Evolutionary conservation across 2,329 filamentous ascomycete genomes (phyloP).

Genomic region (Zymoseptoria brevis): DNA sequence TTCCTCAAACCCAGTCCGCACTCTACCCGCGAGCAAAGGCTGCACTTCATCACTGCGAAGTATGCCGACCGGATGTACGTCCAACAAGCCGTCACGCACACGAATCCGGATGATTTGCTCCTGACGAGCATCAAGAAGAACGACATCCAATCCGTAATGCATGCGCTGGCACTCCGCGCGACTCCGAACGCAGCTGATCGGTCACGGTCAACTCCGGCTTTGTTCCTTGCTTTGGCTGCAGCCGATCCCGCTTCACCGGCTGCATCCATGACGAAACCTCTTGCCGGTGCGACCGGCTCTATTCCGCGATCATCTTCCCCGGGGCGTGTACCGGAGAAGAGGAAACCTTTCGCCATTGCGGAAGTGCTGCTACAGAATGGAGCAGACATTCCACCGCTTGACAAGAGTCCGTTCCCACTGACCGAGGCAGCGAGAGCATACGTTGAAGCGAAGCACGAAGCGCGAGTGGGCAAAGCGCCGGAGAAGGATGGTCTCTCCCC

Average conservation of each 20-base stretch:
- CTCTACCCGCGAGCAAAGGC: constrained; percentile 77
- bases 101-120: constrained; percentile 79
- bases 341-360: constrained; percentile 70
- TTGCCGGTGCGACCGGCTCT: constrained; percentile 22
- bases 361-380: constrained; percentile 92
- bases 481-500: constrained; percentile 53
- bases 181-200: constrained; percentile 83
- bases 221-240: constrained; percentile 85
- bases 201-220: constrained; percentile 76
- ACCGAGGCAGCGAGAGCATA: constrained; percentile 74
- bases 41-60: constrained; percentile 93
- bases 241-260: constrained; percentile 79
- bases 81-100: constrained; percentile 54
- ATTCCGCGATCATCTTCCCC: constrained; percentile 20
- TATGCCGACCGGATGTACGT: constrained; percentile 82
- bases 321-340: constrained; percentile 28
- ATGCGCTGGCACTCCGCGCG: constrained; percentile 75
- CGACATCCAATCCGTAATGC: constrained; percentile 86
- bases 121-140: constrained; percentile 92
- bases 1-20: constrained; percentile 64
- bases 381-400: constrained; percentile 67
- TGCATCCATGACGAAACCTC: constrained; percentile 27
- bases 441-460: constrained; percentile 64
- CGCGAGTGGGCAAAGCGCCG: constrained; percentile 31
- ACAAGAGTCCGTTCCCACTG: constrained; percentile 70